phyloP scores from a whole-genome alignment of 371 early-diverging fungal genomes.

The Saksenaea vasiformis region DNA sequence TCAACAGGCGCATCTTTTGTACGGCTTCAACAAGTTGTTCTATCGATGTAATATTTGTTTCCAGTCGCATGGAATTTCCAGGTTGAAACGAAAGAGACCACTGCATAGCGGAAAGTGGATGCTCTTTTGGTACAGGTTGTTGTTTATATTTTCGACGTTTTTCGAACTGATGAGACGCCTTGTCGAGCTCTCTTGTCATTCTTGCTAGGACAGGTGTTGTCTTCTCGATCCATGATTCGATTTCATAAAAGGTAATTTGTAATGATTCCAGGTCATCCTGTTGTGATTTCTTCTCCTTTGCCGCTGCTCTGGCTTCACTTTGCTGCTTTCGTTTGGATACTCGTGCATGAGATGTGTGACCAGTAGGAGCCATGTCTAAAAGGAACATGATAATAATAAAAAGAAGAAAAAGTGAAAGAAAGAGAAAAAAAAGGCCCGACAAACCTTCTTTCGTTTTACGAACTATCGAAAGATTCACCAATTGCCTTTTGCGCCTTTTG shows the following conservation, averaged over 20 bases:
- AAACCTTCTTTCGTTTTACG: neutral
- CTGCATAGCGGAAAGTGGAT: slow-evolving; percentile 12
- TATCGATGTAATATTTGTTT: slow-evolving; percentile 40
- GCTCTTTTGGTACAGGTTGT: neutral
- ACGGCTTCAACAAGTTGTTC: slow-evolving; percentile 42
- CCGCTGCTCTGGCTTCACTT: slow-evolving; percentile 26
- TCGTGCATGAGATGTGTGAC: neutral
- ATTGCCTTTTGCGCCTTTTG: slow-evolving; percentile 1
- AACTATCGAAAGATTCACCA: neutral
- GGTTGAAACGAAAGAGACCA: slow-evolving; percentile 43
- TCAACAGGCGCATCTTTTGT: slow-evolving; percentile 27
- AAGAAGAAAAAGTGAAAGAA: neutral
- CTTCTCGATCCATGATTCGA: slow-evolving; percentile 47
- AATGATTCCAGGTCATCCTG: slow-evolving; percentile 39
- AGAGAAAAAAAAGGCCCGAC: neutral
- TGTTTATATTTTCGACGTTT: slow-evolving; percentile 8
- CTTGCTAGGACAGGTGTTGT: slow-evolving; percentile 34
- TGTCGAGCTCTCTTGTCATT: slow-evolving; percentile 41
- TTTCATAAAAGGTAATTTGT: slow-evolving; percentile 46
- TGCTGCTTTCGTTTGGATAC: neutral
- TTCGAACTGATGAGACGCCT: slow-evolving; percentile 32
- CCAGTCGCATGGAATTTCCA: slow-evolving; percentile 29
- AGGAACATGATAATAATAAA: neutral
- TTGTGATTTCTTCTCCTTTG: slow-evolving; percentile 24
- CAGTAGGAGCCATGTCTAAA: neutral